Conservation (phyloP, 495 filamentous ascomycete genomes). For the Pyrenula massariospora region DNA sequence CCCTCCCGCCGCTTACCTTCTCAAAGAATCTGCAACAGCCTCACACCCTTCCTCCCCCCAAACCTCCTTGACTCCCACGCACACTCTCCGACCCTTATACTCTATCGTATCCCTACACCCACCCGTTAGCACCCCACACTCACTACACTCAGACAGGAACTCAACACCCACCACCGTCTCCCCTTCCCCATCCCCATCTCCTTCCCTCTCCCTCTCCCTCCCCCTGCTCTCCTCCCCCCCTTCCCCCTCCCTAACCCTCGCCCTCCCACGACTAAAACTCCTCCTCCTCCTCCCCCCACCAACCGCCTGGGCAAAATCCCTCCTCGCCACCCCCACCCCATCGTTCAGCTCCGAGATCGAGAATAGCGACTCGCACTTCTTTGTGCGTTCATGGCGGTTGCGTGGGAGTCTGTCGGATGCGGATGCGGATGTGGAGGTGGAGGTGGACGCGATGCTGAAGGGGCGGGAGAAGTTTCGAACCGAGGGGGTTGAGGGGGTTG, state of each 20-base stretch:
- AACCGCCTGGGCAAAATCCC: slow-evolving; percentile 53
- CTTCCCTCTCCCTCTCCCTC: slow-evolving; percentile 1
- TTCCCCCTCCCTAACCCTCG: background rate
- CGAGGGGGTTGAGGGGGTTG: too few species aligned
- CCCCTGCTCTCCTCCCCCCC: background rate
- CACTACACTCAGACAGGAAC: background rate
- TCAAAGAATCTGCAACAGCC: too few species aligned
- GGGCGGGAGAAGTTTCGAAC: background rate
- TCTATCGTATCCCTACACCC: slow-evolving; percentile 3
- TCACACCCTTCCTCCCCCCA: too few species aligned
- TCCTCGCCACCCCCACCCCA: slow-evolving; percentile 33
- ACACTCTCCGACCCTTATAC: too few species aligned
- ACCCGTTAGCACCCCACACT: slow-evolving; percentile 2
- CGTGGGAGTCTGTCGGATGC: too few species aligned
- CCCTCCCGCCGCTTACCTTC: too few species aligned
- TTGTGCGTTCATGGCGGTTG: too few species aligned
- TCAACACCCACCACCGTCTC: background rate
- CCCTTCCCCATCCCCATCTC: background rate
- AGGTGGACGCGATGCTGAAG: too few species aligned
- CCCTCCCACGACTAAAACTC: slow-evolving; percentile 2
- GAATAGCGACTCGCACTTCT: too few species aligned
- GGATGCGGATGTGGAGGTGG: too few species aligned
- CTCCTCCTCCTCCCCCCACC: slow-evolving; percentile 10
- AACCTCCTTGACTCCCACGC: too few species aligned
- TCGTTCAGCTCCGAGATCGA: too few species aligned